Evolutionary conservation across 495 filamentous ascomycete species (phyloP), one percentile per base, ranked within the genome.

Genomic region (Xylaria longipes): DNA sequence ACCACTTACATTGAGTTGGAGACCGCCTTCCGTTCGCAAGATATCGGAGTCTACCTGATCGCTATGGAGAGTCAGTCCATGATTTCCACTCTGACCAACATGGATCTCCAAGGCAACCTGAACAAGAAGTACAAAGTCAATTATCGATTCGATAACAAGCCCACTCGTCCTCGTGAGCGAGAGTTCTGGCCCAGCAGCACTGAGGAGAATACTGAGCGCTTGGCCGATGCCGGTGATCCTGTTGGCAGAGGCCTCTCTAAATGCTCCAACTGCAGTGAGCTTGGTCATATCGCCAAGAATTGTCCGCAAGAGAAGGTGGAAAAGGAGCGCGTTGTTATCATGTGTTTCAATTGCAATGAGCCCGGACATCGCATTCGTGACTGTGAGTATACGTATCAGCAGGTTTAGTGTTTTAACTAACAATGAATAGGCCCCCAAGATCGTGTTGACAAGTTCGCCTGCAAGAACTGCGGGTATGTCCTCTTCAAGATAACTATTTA

Each of bases 21-120:
- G 82, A 80, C 83, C 29, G 88, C 89, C 3, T 91, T 99, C 82
- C 92, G 93, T 17, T 72, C 74, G 0, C 86, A 93, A 27, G 79
- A 85, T 0, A 84, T 94, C 71, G 83, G 84, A 3, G 76, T 94
- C 35, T 91, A 91, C 79, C 81, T 98, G 43, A 94, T 97, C 75
- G 94, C 91, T 25, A 80, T 92, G 70, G 91, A 93, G 87, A 86
- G 91, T 70, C 83, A 86, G 15, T 84, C 89, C 45, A 70, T 91
- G 8, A 78, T 84, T 0, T 75, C 84, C 20, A 90, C 90, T 5
- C 86, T 92, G 72, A 95, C 89, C 68, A 88, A 92, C 71, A 93
- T 98, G 81, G 90, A 96, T 71, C 86, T 97, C 11, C 91, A 97
- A 73, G 96, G 96, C 27, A 90, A 94, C 68, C 77, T 91, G 2